These are phyloP conservation scores for Parachaetomium inaequale DNA, from an alignment of 495 filamentous ascomycete species.

Conservation along the genomic window DNA sequence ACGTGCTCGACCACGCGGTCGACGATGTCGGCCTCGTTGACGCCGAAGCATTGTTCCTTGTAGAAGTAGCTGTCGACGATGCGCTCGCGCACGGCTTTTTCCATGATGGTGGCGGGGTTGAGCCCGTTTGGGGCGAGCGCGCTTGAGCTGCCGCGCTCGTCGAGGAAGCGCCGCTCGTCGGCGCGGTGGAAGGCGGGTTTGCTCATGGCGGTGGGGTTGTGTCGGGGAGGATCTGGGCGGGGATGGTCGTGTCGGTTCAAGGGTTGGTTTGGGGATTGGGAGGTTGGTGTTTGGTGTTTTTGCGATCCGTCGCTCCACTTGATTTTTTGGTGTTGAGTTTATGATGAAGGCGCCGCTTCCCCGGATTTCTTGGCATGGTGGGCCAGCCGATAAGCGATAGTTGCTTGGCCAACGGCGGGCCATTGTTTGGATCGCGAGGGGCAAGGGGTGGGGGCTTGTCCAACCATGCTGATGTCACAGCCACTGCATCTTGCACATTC, in stretches of 20 bases:
- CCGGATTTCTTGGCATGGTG: not conserved
- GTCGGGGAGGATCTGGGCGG: not conserved
- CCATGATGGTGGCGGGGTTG: conserved; percentile 85
- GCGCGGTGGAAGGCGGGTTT: conserved; percentile 56
- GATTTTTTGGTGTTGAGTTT: not conserved
- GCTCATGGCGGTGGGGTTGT: conserved; percentile 17
- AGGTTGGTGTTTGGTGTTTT: not conserved
- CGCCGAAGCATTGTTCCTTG: conserved; percentile 96
- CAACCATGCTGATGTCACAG: not conserved
- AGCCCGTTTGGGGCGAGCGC: conserved; percentile 62
- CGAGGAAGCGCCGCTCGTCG: conserved; percentile 71
- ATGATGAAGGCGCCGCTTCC: not conserved
- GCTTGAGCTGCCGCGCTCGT: conserved; percentile 61
- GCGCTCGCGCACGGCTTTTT: conserved; percentile 88
- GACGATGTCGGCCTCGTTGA: conserved; percentile 86
- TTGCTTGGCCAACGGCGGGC: conserved; percentile 1
- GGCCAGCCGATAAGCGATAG: not conserved
- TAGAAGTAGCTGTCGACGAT: conserved; percentile 94
- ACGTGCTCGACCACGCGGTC: conserved; percentile 84
- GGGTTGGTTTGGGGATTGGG: not conserved
- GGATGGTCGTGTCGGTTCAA: not conserved
- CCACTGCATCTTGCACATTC: not conserved
- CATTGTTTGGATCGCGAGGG: conserved; percentile 3
- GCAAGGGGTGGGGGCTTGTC: not conserved
- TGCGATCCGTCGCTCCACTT: not conserved